Percentiles rank a stretch among this genome's conserved stretches.
phyloP scores from a whole-genome alignment of 176 grass and related monocot genomes.

The Carex kokanica region DNA sequence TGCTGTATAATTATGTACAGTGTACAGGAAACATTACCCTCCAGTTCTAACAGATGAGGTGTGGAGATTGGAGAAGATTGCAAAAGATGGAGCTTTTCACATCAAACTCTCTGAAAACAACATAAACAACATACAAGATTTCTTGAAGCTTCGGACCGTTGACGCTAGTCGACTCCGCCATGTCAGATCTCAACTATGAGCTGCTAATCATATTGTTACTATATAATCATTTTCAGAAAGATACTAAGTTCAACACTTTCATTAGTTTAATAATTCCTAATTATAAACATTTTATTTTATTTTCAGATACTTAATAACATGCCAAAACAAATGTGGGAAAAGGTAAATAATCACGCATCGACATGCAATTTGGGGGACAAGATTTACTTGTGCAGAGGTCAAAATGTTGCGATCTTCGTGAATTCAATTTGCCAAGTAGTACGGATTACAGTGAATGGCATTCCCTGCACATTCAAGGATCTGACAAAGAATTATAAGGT shows the following conservation, averaged over 20 bases:
- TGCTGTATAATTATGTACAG: conserved; percentile 22
- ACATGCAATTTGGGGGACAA: conserved; percentile 39
- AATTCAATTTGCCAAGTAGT: conserved; percentile 19
- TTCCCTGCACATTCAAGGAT: background rate
- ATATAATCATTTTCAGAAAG: background rate
- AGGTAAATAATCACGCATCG: conserved; percentile 44
- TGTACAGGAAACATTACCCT: conserved; percentile 50
- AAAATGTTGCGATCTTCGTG: background rate
- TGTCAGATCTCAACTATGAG: background rate
- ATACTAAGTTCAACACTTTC: background rate
- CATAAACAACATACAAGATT: conserved; percentile 51
- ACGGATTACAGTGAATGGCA: background rate
- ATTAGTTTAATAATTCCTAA: background rate
- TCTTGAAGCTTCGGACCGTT: conserved; percentile 45
- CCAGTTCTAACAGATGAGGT: conserved; percentile 40
- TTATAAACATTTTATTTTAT: background rate
- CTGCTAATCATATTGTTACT: background rate
- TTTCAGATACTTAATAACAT: conserved; percentile 35
- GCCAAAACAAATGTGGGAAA: conserved; percentile 31
- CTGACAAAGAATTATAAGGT: background rate
- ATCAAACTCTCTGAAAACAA: conserved; percentile 39
- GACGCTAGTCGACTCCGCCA: background rate
- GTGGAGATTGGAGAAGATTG: conserved; percentile 65
- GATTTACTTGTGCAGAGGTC: conserved; percentile 23
- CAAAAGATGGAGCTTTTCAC: conserved; percentile 45